Evolutionary conservation across 768 basidiomycete genomes (phyloP).

Genomic region (Hortiboletus campestris): DNA sequence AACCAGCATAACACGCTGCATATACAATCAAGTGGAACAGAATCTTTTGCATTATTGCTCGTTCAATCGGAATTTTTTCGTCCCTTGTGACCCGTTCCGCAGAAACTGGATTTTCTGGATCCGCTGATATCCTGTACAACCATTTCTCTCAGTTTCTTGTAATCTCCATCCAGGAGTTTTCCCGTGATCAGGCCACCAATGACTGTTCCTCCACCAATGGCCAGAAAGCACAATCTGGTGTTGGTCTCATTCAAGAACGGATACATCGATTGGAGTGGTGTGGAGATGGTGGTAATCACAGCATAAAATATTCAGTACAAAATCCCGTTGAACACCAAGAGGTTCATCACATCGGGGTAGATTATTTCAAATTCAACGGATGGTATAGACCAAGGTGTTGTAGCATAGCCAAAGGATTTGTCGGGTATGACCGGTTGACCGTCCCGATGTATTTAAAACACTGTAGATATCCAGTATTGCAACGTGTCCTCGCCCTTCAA

Average conservation of each 20-base stretch:
- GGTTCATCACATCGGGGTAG: conserved; percentile 36
- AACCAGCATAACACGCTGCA: conserved; percentile 43
- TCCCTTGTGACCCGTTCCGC: conserved; percentile 28
- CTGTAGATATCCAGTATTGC: conserved; percentile 1
- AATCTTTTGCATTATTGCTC: conserved; percentile 49
- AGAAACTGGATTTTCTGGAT: conserved; percentile 21
- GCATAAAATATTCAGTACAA: conserved; percentile 52
- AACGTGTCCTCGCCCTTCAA: not conserved
- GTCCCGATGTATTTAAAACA: conserved; percentile 10
- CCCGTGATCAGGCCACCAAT: conserved; percentile 61
- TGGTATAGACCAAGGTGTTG: conserved; percentile 9
- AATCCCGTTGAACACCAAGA: conserved; percentile 54
- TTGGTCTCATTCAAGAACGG: conserved; percentile 46
- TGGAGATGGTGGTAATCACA: conserved; percentile 45
- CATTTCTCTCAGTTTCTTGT: conserved; percentile 38
- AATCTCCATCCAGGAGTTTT: conserved; percentile 65
- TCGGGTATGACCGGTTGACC: conserved; percentile 11
- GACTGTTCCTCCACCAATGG: conserved; percentile 69
- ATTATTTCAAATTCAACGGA: conserved; percentile 15
- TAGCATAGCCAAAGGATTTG: conserved; percentile 18
- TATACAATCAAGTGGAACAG: conserved; percentile 43
- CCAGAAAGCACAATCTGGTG: conserved; percentile 76
- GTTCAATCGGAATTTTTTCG: conserved; percentile 58
- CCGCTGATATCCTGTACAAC: conserved; percentile 12
- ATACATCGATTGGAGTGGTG: conserved; percentile 51